These are phyloP conservation scores for Haematococcus sp. DNA, from an alignment of 139 green algal species.

Conservation along the genomic window DNA sequence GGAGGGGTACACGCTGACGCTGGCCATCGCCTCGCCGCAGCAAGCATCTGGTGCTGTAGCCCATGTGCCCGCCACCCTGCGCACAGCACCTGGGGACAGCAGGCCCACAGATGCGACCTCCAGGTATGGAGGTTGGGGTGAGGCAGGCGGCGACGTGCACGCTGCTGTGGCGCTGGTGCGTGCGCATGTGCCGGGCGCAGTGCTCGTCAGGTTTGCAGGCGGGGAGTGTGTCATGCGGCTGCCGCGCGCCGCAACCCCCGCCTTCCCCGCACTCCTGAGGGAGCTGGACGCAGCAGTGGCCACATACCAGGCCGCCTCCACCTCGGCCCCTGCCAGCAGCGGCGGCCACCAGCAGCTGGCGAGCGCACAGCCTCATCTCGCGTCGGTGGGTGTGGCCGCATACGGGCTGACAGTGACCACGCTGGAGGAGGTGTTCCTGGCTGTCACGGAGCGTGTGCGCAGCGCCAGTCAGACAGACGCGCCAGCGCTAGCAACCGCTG, in stretches of 20 bases:
- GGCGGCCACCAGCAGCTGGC: neutral
- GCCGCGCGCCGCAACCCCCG: conserved; percentile 16
- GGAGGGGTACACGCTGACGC: conserved; percentile 75
- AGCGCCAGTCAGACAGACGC: neutral
- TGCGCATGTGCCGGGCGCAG: neutral
- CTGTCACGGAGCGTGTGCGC: neutral
- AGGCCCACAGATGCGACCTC: neutral
- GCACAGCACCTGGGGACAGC: neutral
- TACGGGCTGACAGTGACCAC: conserved; percentile 75
- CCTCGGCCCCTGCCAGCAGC: neutral
- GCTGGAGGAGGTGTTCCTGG: conserved; percentile 57
- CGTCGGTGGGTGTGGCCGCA: conserved; percentile 33
- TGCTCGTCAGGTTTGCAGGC: neutral
- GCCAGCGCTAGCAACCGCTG: neutral
- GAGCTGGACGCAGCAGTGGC: conserved; percentile 20
- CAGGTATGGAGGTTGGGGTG: too few species aligned
- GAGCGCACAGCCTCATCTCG: conserved; percentile 5
- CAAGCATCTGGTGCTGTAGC: conserved; percentile 1
- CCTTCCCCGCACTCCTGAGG: conserved; percentile 41
- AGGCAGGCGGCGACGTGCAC: neutral
- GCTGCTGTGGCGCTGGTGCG: neutral
- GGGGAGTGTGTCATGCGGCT: conserved; percentile 4
- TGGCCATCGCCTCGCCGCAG: conserved; percentile 27
- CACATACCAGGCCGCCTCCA: neutral
- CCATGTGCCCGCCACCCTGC: neutral